These are phyloP conservation scores for Aspergillus conjunctus DNA, from an alignment of 495 filamentous ascomycete genomes.

Conservation along the genomic window DNA sequence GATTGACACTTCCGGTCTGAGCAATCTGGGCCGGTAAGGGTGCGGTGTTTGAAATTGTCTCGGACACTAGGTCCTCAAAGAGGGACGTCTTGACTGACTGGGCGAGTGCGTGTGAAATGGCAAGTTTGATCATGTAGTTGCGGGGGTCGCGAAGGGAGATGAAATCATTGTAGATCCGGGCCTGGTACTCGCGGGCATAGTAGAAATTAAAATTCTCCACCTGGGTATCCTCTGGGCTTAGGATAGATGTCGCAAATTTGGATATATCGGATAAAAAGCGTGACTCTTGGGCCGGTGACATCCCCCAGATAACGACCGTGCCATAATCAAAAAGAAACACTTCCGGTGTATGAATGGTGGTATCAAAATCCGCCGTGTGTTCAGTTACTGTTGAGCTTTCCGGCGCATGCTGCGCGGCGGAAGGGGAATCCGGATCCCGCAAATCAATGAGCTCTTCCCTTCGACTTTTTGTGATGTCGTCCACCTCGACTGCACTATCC, in stretches of 20 bases:
- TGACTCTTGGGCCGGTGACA: constrained; percentile 81
- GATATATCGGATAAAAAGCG: constrained; percentile 89
- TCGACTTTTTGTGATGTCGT: constrained; percentile 50
- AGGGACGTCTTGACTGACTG: constrained; percentile 97
- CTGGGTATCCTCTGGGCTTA: constrained; percentile 84
- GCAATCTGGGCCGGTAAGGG: constrained; percentile 90
- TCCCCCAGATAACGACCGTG: constrained; percentile 99
- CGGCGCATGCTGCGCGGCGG: constrained; percentile 29
- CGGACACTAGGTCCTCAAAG: constrained; percentile 93
- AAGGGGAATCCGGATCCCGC: constrained; percentile 40
- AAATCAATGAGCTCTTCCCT: constrained; percentile 59
- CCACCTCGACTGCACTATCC: constrained; percentile 60
- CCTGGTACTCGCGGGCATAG: constrained; percentile 95
- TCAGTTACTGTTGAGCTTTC: constrained; percentile 34
- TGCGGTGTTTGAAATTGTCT: constrained; percentile 86
- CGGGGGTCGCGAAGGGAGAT: constrained; percentile 89
- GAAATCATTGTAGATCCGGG: constrained; percentile 98
- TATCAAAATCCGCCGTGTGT: constrained; percentile 50
- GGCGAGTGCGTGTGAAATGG: constrained; percentile 91
- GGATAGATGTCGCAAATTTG: constrained; percentile 92
- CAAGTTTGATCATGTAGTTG: constrained; percentile 97
- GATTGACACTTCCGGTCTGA: constrained; percentile 82
- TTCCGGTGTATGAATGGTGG: constrained; percentile 83
- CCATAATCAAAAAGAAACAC: constrained; percentile 97
- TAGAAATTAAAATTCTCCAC: constrained; percentile 99